phyloP scores from a whole-genome alignment of 257 asterid species.

The Penstemon eatonii region DNA sequence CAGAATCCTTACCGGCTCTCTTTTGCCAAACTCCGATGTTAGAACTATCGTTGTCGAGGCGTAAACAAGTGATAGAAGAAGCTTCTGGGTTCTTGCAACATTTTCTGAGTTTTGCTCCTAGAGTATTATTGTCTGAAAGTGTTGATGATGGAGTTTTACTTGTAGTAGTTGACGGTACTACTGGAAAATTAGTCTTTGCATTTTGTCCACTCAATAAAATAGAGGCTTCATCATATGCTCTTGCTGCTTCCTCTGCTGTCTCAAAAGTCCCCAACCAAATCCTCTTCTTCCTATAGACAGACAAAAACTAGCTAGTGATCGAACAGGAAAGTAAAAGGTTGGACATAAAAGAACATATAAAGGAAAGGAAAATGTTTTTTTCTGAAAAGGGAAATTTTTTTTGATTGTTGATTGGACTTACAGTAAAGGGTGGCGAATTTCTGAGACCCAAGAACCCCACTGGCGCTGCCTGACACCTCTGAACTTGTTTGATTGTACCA shows the following conservation, averaged over 20 bases:
- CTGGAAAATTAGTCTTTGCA: no score
- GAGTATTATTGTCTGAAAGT: slow-evolving; percentile 35
- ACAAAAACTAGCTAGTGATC: neutral
- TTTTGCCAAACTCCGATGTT: slow-evolving; percentile 80
- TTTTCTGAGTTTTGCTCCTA: slow-evolving; percentile 60
- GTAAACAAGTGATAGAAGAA: slow-evolving; percentile 66
- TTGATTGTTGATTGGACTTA: slow-evolving; percentile 19
- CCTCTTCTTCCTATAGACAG: no score
- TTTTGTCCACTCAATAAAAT: no score
- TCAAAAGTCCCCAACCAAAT: no score
- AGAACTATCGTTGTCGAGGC: slow-evolving; percentile 61
- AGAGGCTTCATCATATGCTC: no score
- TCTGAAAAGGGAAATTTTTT: no score
- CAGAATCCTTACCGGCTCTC: slow-evolving; percentile 51
- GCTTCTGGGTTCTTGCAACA: slow-evolving; percentile 70
- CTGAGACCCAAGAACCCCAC: slow-evolving; percentile 94
- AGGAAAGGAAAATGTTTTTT: neutral
- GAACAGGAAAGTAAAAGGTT: neutral
- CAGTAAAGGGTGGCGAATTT: slow-evolving; percentile 77
- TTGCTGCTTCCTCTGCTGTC: no score
- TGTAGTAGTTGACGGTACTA: no score
- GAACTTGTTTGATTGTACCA: slow-evolving; percentile 72
- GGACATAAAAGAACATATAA: no score
- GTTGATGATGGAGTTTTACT: slow-evolving; percentile 5
- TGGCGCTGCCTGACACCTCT: slow-evolving; percentile 90